Base-by-base conservation (phyloP, 345 rosid genomes). In the Iberis pinnata region DNA sequence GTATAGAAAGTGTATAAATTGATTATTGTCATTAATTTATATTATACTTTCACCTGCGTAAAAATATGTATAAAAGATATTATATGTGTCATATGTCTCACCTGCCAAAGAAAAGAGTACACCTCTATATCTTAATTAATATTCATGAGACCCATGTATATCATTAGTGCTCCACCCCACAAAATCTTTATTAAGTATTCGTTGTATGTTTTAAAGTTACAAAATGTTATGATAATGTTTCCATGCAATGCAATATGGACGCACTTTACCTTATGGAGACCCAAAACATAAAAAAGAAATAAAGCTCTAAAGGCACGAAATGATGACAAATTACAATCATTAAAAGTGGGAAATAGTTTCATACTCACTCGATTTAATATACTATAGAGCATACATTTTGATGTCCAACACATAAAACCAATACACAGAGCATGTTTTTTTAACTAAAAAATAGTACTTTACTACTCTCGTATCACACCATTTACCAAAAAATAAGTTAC, bases 201-300 rank as follows among this genome's bases (percentile, higher is more conserved):
- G 40, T 33, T 43, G 7, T 22, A 5, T 56, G 25, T 50, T 65
- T 55, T 5, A 26, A 58, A 57, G 35, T 25, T 4, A 43, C 41
- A 36, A 58, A 48, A 26, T 44, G 70, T 58, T 51, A 66, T 66
- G 60, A 66, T 66, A 66, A 44, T 66, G 70, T 66, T 65, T 65
- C 64, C 70, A 65, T 65, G 70, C 70, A 65, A 66, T 58, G 65
- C 66, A 67, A 67, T 60, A 46, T 46, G 71, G 56, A 67, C 71
- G 70, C 70, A 58, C 70, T 66, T 66, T 66, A 48, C 35, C 65
- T 67, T 67, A 67, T 60, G 71, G 71, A 67, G 71, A 60, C 66
- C 56, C 71, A 67, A 67, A 59, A 67, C 61, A 67, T 53, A 60
- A 20, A 59, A n/a, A 60, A 67, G 42, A 53, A 59, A 60, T 38